Base-by-base conservation (phyloP, 2,329 filamentous ascomycete genomes). In the Curvularia eragrostidis region DNA sequence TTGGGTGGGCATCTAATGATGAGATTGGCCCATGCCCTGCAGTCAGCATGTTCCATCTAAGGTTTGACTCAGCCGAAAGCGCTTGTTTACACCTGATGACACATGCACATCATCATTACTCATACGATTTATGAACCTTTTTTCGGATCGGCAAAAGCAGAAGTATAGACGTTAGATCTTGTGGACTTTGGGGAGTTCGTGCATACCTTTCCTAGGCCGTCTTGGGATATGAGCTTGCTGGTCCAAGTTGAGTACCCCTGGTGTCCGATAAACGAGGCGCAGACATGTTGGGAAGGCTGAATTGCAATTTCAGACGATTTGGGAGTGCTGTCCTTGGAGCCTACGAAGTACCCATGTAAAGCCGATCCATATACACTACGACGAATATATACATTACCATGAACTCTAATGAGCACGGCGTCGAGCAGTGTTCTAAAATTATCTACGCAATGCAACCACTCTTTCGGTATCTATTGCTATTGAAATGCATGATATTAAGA, bases 1-100 rank as follows among this genome's bases (percentile, higher is more conserved):
- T 83, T 87, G 83, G 85, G 85, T 68, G 82, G 82, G 73, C 55
- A 59, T 70, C 41, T 70, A 50, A 64, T n/a, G 15, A 24, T 8
- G 9, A 26, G 2, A 23, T 30, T 19, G 15, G 6, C 3, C 28
- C 32, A 19, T 13, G 3, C 34, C 15, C 3, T 21, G n/a, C 24
- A 36, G 3, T 15, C 23, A 23, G 26, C 26, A 18, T 46, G 28
- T 30, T 26, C n/a, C 30, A 50, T 44, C 28, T 10, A 49, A 26
- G 21, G 7, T 41, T 54, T 18, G 10, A 13, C 9, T 49, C 19
- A 24, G 19, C 15, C 26, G 9, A 15, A 34, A 34, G 30, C 30
- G 30, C 12, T 15, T 5, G 12, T 15, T 15, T 15, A 12, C 30
- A 18, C 15, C 15, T n/a, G 34, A 36, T 8, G 18, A 13, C 6